phyloP scores from a whole-genome alignment of 805 yeast species.

The Cephaloascus fragrans region DNA sequence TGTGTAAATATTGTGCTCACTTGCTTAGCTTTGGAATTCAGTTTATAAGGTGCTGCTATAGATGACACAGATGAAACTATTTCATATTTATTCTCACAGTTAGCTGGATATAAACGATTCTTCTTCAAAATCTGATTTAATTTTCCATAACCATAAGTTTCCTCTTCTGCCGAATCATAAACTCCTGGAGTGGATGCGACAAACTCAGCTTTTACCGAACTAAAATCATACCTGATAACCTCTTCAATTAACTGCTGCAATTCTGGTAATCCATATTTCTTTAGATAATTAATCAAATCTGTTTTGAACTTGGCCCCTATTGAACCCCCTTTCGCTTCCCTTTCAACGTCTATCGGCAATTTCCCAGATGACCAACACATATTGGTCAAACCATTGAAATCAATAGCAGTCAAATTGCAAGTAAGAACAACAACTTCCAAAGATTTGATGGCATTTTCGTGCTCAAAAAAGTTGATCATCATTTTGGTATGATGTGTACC shows the following conservation, averaged over 20 bases:
- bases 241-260: conserved; percentile 15
- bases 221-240: conserved; percentile 32
- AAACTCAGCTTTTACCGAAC: conserved; percentile 37
- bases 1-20: conserved; percentile 34
- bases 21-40: conserved; percentile 7
- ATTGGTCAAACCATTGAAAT: conserved; percentile 51
- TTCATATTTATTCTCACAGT: conserved; percentile 11
- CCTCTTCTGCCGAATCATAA: conserved; percentile 10
- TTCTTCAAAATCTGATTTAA: conserved; percentile 28
- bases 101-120: conserved; percentile 14
- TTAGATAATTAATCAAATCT: conserved; percentile 34
- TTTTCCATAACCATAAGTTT: conserved; percentile 37
- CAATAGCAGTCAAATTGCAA: conserved; percentile 45
- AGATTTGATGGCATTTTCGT: conserved; percentile 19
- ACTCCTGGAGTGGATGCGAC: conserved; percentile 47
- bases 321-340: conserved; percentile 3
- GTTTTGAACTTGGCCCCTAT: conserved; percentile 25
- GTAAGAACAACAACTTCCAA: conserved; percentile 49
- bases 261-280: conserved; percentile 23
- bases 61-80: conserved; percentile 38
- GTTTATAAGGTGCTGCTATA: conserved; percentile 33
- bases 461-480: conserved; percentile 46
- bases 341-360: conserved; percentile 7
- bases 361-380: conserved; percentile 57
- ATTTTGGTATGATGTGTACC: conserved; percentile 60